These are phyloP conservation scores for Cytospora mali DNA, from an alignment of 2,329 filamentous ascomycete genomes.

Conservation along the genomic window DNA sequence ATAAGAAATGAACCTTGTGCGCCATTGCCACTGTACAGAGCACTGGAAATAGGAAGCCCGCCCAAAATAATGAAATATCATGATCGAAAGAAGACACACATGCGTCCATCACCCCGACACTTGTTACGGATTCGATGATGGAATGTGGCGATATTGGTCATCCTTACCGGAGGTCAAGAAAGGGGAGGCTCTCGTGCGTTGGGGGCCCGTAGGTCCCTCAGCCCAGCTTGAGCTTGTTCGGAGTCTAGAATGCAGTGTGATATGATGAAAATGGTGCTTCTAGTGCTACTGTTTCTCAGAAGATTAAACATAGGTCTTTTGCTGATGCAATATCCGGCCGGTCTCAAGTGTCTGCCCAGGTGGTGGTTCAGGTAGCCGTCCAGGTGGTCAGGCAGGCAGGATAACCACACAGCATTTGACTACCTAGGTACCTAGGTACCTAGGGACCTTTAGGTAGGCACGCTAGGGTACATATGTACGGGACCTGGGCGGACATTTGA, in stretches of 20 bases:
- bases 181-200: neutral
- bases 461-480: no score
- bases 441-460: neutral
- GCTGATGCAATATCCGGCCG: no score
- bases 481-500: no score
- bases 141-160: neutral
- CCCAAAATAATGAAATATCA: slow-evolving; percentile 5
- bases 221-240: no score
- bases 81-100: neutral
- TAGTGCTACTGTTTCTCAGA: no score
- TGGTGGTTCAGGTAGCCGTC: no score
- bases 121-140: neutral
- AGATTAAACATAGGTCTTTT: no score
- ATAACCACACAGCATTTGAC: slow-evolving; percentile 75
- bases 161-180: neutral
- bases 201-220: neutral
- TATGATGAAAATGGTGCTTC: slow-evolving; percentile 67
- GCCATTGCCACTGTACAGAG: neutral
- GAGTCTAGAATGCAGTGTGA: no score
- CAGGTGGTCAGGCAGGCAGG: no score
- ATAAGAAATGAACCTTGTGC: neutral
- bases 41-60: neutral
- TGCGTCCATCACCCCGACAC: no score
- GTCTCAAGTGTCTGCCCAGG: no score
- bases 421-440: neutral